Base-by-base conservation (phyloP, 2,329 filamentous ascomycete genomes). In the Penicillium nordicum region DNA sequence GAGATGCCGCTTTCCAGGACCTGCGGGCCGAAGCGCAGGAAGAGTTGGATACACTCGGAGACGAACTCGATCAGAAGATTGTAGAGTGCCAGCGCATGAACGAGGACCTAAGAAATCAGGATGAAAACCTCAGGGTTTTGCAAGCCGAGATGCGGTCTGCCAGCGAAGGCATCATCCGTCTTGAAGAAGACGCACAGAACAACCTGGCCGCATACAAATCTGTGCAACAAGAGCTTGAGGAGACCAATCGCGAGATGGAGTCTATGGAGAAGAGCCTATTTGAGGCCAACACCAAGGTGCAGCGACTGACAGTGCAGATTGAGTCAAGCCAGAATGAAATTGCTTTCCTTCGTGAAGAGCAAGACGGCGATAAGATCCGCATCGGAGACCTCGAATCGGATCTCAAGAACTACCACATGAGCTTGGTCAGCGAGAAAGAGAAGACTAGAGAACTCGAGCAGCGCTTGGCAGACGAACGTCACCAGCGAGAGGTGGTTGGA, bases 331-430 rank as follows among this genome's bases (percentile, higher is more conserved):
- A 97, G 67, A 88, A 88, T 57, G 94, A 99, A 73, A 95, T 97
- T 74, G 87, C 90, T 1, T 99, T 99, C 81, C 75, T 99, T 49
- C 87, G 94, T 1, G 94, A 99, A 71, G 94, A 99, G 77, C 94
- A 99, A 74, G 94, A 99, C 74, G 85, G 84, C 18, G 94, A 99
- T 79, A 99, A 99, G 81, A 96, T 99, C 71, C 92, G 92, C 75
- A 97, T 99, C 67, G 91, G 93, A 37, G 92, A 97, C 68, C 80
- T 97, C 8, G 92, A 97, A 69, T 89, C 90, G 9, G 86, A 88
- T 14, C 78, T 97, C 37, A 89, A 90, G 66, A 88, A 85, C 55
- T 83, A 86, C n/a, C 89, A 95, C 71, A 85, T 91, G 67, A 84
- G 80, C 47, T 78, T 96, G n/a, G 84, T 88, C 55, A 92, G 94